Base-by-base conservation (phyloP, 1,284 basidiomycete genomes). In the Sparassis latifolia region DNA sequence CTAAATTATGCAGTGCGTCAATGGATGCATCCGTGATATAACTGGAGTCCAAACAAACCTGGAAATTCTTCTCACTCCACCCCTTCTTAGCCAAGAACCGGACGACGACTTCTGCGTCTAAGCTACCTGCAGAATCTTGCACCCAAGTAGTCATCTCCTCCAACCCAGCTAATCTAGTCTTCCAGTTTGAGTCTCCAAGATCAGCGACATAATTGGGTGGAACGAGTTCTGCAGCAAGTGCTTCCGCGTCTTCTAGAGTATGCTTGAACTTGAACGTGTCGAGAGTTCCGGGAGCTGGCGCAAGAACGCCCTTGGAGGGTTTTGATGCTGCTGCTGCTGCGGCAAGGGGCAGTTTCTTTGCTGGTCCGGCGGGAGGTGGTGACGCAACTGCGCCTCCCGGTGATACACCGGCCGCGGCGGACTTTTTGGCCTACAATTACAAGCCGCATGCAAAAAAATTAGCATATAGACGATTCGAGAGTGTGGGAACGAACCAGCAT, bases 31-130 rank as follows among this genome's bases (percentile, higher is more conserved):
- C 5, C 32, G 27, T 28, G 43, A 44, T 12, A n/a, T 47, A 48
- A 37, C 30, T 20, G 10, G 54, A 47, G 2, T 28, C 12, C 33
- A 31, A 38, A 64, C 76, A 51, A 55, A 89, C 92, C 74, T 99
- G 97, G 63, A 99, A 99, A 64, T 99, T 99, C 77, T 97, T 99
- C 71, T 99, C 97, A 40, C 79, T 82, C 94, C 93, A 97, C 1
- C 96, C 94, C 62, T 90, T 94, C 76, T 97, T 98, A 29, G 82
- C 85, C 48, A 99, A 70, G 58, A 90, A 88, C n/a, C 96, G 80
- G 12, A 98, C 82, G 44, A 99, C 67, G 7, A 99, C 79, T 67
- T 99, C 97, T 29, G 88, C 84, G 59, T 99, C 96, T 1, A 93
- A 71, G 1, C 78, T 75, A 35, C 80, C 78, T 10, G 82, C 78